Conservation (phyloP, 2,329 filamentous ascomycete species). For the Penicillium sp. region DNA sequence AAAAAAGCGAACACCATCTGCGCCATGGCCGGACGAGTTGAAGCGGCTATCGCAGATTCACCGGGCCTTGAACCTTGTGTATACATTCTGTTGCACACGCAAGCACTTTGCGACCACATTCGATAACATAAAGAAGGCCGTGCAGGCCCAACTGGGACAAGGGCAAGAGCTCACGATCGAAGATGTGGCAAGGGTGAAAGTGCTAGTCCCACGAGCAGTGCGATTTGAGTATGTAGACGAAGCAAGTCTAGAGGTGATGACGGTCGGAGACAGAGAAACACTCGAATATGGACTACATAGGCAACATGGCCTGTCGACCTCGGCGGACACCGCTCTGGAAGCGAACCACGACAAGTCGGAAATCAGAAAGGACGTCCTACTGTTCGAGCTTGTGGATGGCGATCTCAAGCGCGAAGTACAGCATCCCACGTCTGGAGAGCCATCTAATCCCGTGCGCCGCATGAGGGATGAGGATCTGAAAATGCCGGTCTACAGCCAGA, state of each 20-base stretch:
- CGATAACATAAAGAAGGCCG: slow-evolving; percentile 76
- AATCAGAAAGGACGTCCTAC: slow-evolving; percentile 61
- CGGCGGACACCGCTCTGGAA: slow-evolving; percentile 20
- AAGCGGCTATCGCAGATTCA: slow-evolving; percentile 70
- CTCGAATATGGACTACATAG: slow-evolving; percentile 57
- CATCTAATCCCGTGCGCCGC: slow-evolving; percentile 62
- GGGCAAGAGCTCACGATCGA: slow-evolving; percentile 61
- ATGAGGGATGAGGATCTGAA: slow-evolving; percentile 74
- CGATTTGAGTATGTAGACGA: slow-evolving; percentile 85
- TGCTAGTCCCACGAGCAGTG: slow-evolving; percentile 70
- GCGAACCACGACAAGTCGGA: slow-evolving; percentile 39
- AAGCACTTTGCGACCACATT: slow-evolving; percentile 91
- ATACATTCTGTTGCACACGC: slow-evolving; percentile 88
- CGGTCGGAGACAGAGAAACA: slow-evolving; percentile 55
- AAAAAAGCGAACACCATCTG: slow-evolving; percentile 31
- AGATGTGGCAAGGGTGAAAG: slow-evolving; percentile 78
- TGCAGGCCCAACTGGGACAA: slow-evolving; percentile 71
- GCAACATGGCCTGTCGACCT: slow-evolving; percentile 39
- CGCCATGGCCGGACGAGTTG: slow-evolving; percentile 72
- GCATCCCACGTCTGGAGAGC: slow-evolving; percentile 67
- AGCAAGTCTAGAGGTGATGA: slow-evolving; percentile 72
- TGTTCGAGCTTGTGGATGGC: slow-evolving; percentile 90
- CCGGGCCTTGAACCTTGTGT: slow-evolving; percentile 82
- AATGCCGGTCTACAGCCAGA: slow-evolving; percentile 89
- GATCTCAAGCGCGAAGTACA: slow-evolving; percentile 78